Evolutionary conservation across 345 rosid genomes (phyloP).

Genomic region (Iberis pinnata): DNA sequence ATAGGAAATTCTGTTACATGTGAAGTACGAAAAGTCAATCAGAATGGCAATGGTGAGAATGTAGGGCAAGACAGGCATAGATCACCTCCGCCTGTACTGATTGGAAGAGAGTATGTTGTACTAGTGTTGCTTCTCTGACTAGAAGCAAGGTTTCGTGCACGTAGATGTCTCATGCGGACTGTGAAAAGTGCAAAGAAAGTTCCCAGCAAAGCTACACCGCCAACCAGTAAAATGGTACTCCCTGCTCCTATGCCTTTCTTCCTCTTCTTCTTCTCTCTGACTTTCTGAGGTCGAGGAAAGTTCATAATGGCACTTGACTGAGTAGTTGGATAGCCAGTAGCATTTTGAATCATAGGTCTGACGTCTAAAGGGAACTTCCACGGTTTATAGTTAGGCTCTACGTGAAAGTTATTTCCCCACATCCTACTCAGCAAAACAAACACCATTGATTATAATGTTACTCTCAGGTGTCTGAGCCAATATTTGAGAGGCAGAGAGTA

Average conservation of each 20-base stretch:
- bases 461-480: conserved; percentile 1
- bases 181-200: conserved; percentile 51
- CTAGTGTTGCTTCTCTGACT: conserved; percentile 36
- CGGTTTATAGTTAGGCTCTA: conserved; percentile 47
- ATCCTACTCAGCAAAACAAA: conserved; percentile 46
- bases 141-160: conserved; percentile 27
- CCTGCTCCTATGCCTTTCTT: conserved; percentile 51
- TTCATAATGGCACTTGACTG: conserved; percentile 71
- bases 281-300: conserved; percentile 36
- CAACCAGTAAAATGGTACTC: conserved; percentile 47
- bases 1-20: conserved; percentile 30
- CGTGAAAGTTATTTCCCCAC: conserved; percentile 66
- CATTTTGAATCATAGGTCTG: conserved; percentile 39
- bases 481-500: background rate
- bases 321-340: conserved; percentile 51
- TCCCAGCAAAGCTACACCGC: conserved; percentile 50
- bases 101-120: conserved; percentile 39
- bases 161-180: conserved; percentile 34
- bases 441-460: conserved; percentile 3
- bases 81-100: conserved; percentile 46
- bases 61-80: conserved; percentile 14
- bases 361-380: conserved; percentile 67
- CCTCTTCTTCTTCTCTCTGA: conserved; percentile 39
- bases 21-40: conserved; percentile 16
- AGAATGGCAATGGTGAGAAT: conserved; percentile 18